Evolutionary conservation across 1,284 basidiomycete genomes (phyloP), one percentile per base, ranked within the genome.

Genomic region (Phellinidium pouzarii): DNA sequence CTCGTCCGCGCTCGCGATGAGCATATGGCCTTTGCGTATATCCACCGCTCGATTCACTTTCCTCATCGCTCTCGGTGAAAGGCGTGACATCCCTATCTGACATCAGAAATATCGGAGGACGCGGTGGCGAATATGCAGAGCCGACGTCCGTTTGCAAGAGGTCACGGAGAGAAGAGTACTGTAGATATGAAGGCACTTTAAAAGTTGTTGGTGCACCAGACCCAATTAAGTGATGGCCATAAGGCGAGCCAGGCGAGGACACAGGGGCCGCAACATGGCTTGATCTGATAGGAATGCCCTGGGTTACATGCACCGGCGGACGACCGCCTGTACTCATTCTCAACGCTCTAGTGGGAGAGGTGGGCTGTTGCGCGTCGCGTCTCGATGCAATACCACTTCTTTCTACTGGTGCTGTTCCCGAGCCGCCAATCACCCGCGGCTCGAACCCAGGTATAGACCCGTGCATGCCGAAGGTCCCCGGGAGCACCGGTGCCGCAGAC

Each of bases 121-220:
- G 52, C n/a, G 62, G 7, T 25, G 61, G 19, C 14, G 68, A 58
- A 1, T 75, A 64, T 2, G 75, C 14, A 27, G 49, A 29, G 31
- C 29, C 69, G 0, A 74, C 61, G 56, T 88, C 85, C 1, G 82
- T 80, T 53, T 80, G 79, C 7, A 91, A 68, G 53, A 84, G 66
- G 59, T 87, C 71, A 50, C 82, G 79, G 47, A 91, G 70, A 3
- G 82, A 77, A 3, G 87, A 87, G 64, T 87, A 75, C 34, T 86
- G 82, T 46, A 91, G 75, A 65, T 91, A 91, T 1, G 79, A 65
- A 1, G 87, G 87, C 25, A 80, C 76, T 50, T 75, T 71, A 62
- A 87, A 87, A 14, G 75, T 64, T 59, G 56, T 72, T 61, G 52
- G 61, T 45, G 44, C 58, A 43, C 52, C 44, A 25, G 31, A 34